A percentile compares a stretch with the other conserved stretches of the same genome.
phyloP scores from a whole-genome alignment of 2,329 filamentous ascomycete genomes.

The Neofusicoccum kwambonambiense region DNA sequence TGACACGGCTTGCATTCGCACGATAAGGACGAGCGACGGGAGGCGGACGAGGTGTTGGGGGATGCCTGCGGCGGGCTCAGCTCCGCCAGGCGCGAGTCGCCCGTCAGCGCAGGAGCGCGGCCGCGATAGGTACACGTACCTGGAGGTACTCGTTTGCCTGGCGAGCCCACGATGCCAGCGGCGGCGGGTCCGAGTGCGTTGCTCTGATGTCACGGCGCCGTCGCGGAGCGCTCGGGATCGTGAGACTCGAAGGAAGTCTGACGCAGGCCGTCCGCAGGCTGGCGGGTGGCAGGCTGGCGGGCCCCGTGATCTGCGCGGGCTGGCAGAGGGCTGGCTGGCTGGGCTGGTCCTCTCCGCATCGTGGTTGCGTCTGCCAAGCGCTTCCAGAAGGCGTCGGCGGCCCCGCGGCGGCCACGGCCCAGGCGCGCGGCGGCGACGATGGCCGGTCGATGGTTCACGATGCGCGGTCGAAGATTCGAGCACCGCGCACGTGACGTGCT shows the following conservation, averaged over 20 bases:
- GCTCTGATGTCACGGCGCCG: not conserved
- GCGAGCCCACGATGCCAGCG: not conserved
- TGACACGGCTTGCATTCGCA: not conserved
- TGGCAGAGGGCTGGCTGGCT: not conserved
- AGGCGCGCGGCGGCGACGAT: not conserved
- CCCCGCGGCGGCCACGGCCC: not conserved
- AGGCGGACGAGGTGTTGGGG: no score
- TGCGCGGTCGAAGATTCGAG: conserved; percentile 4
- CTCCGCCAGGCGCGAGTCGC: not conserved
- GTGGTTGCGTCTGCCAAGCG: conserved; percentile 10
- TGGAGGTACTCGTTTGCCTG: not conserved
- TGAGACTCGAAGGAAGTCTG: not conserved
- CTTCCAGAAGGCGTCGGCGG: not conserved
- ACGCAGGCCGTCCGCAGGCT: not conserved
- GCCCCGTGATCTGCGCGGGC: not conserved
- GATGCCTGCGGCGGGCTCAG: not conserved
- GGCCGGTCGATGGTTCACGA: not conserved
- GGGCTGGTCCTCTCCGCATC: not conserved
- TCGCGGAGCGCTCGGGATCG: not conserved
- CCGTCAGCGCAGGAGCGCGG: not conserved
- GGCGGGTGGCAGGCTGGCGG: not conserved
- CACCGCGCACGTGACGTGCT: not conserved
- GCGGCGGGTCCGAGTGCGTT: not conserved
- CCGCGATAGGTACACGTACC: not conserved
- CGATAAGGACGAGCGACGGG: not conserved